These are phyloP conservation scores for Fusarium torreyae DNA, from an alignment of 2,329 filamentous ascomycete genomes.

Conservation along the genomic window DNA sequence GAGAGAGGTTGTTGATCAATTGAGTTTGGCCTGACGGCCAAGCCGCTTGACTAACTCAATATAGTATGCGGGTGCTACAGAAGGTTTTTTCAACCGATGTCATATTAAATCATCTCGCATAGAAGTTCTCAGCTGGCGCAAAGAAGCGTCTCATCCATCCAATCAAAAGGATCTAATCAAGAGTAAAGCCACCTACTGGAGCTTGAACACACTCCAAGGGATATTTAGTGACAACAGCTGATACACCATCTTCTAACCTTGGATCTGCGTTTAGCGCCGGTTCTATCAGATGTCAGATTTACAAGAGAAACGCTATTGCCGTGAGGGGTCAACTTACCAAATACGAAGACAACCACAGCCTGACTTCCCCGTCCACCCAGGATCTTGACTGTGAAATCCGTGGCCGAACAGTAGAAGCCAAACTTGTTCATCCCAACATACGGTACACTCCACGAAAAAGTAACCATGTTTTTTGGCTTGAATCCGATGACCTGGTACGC, in stretches of 20 bases:
- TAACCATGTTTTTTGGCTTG: background rate
- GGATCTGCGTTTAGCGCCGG: background rate
- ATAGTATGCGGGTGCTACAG: background rate
- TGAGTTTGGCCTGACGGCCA: background rate
- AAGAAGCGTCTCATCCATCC: background rate
- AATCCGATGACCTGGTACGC: constrained; percentile 15
- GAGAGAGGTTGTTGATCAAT: background rate
- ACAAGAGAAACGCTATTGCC: background rate
- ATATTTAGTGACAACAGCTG: constrained; percentile 4
- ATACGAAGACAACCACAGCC: constrained; percentile 27
- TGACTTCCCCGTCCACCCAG: constrained; percentile 17
- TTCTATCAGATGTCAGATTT: constrained; percentile 9
- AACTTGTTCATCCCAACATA: constrained; percentile 20
- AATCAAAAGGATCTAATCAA: background rate
- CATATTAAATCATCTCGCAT: background rate
- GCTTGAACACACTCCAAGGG: background rate
- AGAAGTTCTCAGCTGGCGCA: background rate
- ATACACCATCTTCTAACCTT: constrained; percentile 7
- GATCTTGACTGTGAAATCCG: constrained; percentile 7
- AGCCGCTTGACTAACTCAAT: background rate
- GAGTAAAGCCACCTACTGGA: background rate
- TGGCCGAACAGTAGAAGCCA: background rate
- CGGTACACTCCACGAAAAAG: constrained; percentile 14
- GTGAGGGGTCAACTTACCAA: constrained; percentile 10
- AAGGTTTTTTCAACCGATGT: background rate